Percentiles rank a stretch among this genome's conserved stretches.
Evolutionary conservation across 108 stramenopile genomes (phyloP).

Genomic region (Poteriospumella lacustris): DNA sequence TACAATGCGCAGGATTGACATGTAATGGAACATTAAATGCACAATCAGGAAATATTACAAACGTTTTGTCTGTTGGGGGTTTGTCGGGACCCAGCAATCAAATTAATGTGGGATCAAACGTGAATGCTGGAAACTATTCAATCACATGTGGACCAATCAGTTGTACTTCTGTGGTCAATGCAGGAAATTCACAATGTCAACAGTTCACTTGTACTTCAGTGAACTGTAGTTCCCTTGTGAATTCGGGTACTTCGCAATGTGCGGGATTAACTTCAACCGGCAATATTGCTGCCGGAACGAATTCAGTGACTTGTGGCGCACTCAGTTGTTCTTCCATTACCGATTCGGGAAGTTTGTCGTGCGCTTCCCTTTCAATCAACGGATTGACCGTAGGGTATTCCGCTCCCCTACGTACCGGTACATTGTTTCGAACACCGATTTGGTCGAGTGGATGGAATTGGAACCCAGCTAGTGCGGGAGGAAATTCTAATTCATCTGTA

Average conservation of each 20-base stretch:
- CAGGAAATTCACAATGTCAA: slow-evolving; percentile 8
- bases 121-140: slow-evolving; percentile 8
- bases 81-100: slow-evolving; percentile 6
- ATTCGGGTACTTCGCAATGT: slow-evolving; percentile 7
- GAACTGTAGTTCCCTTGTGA: slow-evolving; percentile 7
- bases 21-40: slow-evolving; percentile 8
- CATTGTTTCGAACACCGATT: slow-evolving; percentile 7
- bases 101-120: slow-evolving; percentile 8
- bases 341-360: slow-evolving; percentile 6
- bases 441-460: slow-evolving; percentile 6
- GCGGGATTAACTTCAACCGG: slow-evolving; percentile 6
- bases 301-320: slow-evolving; percentile 6
- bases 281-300: slow-evolving; percentile 6
- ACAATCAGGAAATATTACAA: slow-evolving; percentile 9
- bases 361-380: slow-evolving; percentile 6
- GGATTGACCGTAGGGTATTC: slow-evolving; percentile 6
- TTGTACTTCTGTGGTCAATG: slow-evolving; percentile 7
- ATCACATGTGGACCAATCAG: slow-evolving; percentile 7
- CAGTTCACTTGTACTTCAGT: slow-evolving; percentile 7
- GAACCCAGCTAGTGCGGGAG: slow-evolving; percentile 5
- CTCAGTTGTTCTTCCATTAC: slow-evolving; percentile 7
- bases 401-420: slow-evolving; percentile 5
- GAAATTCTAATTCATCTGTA: slow-evolving; percentile 9
- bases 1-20: slow-evolving; percentile 7
- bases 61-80: slow-evolving; percentile 6